Evolutionary conservation across 305 asterid genomes (phyloP), one percentile per base, ranked within the genome.

Genomic region (Plantago lanceolata): DNA sequence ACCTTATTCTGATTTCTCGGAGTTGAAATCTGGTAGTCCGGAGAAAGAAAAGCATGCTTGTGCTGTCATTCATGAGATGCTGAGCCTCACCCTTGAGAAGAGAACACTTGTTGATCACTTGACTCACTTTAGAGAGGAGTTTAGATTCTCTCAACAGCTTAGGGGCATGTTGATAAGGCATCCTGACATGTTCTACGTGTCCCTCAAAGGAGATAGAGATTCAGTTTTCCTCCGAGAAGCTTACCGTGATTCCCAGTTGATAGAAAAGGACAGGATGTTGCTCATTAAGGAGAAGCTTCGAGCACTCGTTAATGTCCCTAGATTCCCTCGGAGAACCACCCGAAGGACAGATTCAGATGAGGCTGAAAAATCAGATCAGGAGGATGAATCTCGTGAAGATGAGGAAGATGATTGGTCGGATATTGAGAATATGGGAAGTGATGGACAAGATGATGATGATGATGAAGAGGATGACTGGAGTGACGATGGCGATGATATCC

Each of bases 141-240:
- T 89, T 67, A 80, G 91, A 72, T 93, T 93, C 81, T 93, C 99
- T 47, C 99, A 93, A 73, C 97, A 93, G 80, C 80, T 93, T 37
- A 81, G 97, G 65, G 99, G 99, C 60, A 93, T 93, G 99, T 71
- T 93, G 80, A 74, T 93, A 70, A 84, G 99, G 81, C 99, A 93
- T 81, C 97, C 97, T 1, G 97, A 93, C 73, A 85, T 89, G 96
- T 93, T 93, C 56, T 89, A 93, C 50, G 84, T 93, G 48, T 93
- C 99, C 7, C 77, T 85, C 50, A 93, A 93, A 73, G 99, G 98
- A 51, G 96, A 89, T 24, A 82, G 99, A 68, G 96, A 93, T 74
- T 93, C 99, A 0, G 96, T 93, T 73, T 93, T 93, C 71, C 92
- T 89, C 11, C 95, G 97, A 11, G 97, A 89, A 79, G 99, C 96